Evolutionary conservation across 345 rosid species (phyloP).

Genomic region (Anastatica hierochuntica): DNA sequence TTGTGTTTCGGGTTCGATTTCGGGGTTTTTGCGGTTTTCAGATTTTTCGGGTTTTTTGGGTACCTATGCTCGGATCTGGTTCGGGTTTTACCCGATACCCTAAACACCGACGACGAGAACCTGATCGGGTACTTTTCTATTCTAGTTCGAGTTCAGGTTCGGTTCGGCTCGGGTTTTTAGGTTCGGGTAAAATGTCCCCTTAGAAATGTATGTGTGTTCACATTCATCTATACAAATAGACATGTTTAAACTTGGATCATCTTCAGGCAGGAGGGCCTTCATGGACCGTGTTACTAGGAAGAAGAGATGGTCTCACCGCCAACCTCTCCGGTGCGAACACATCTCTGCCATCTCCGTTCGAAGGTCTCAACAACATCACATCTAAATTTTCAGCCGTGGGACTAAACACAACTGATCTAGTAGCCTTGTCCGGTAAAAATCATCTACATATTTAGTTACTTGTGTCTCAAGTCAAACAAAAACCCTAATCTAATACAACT

Average conservation of each 20-base stretch:
- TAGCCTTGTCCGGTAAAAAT: conserved; percentile 21
- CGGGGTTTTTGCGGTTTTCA: too few species aligned
- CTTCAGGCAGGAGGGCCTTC: conserved; percentile 30
- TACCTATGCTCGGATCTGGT: too few species aligned
- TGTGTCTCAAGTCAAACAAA: background rate
- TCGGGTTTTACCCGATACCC: too few species aligned
- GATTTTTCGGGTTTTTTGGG: too few species aligned
- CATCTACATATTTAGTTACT: background rate
- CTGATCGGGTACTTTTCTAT: too few species aligned
- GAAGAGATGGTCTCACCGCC: conserved; percentile 29
- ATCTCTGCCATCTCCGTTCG: conserved; percentile 25
- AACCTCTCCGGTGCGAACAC: conserved; percentile 14
- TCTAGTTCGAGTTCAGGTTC: too few species aligned
- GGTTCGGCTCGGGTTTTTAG: too few species aligned
- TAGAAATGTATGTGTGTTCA: background rate
- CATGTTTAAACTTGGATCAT: background rate
- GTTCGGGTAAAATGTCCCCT: too few species aligned
- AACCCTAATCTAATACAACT: background rate
- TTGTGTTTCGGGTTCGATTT: too few species aligned
- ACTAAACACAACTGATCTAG: conserved; percentile 22
- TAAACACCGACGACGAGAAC: too few species aligned
- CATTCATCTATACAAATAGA: background rate
- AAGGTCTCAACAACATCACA: conserved; percentile 16
- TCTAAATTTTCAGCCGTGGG: conserved; percentile 23
- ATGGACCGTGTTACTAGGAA: conserved; percentile 25